Evolutionary conservation across 805 yeast genomes (phyloP).

Genomic region (Ogataea populi-albae): DNA sequence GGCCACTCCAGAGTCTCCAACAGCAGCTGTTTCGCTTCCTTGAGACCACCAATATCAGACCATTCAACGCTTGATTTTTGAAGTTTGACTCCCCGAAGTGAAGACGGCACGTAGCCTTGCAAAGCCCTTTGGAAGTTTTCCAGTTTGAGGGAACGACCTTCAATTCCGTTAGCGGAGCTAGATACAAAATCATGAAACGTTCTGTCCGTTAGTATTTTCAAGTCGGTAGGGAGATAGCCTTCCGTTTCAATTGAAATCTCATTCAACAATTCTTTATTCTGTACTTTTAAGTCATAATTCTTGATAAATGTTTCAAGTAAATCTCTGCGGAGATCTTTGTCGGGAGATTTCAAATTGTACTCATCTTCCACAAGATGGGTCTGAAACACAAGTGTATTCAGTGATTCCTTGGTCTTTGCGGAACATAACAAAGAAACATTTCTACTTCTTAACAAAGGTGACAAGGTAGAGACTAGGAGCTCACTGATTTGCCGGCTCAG

Average conservation of each 20-base stretch:
- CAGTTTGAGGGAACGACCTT: slow-evolving; percentile 19
- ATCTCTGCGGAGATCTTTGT: slow-evolving; percentile 43
- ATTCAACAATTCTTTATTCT: slow-evolving; percentile 41
- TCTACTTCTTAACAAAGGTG: slow-evolving; percentile 43
- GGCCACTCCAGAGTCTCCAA: slow-evolving; percentile 97
- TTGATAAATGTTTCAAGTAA: slow-evolving; percentile 36
- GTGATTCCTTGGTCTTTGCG: slow-evolving; percentile 57
- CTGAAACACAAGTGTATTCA: slow-evolving; percentile 59
- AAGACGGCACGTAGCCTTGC: slow-evolving; percentile 73
- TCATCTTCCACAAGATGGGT: slow-evolving; percentile 70
- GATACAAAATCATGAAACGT: slow-evolving; percentile 51
- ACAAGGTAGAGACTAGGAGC: slow-evolving; percentile 45
- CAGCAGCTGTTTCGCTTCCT: slow-evolving; percentile 68
- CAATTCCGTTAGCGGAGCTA: slow-evolving; percentile 2
- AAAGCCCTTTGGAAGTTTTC: slow-evolving; percentile 53
- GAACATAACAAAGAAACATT: slow-evolving; percentile 60
- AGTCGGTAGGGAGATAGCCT: slow-evolving; percentile 84
- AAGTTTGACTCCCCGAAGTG: slow-evolving; percentile 80
- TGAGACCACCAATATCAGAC: slow-evolving; percentile 87
- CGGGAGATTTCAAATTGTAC: slow-evolving; percentile 64
- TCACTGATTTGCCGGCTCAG: slow-evolving; percentile 66
- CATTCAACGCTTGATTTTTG: slow-evolving; percentile 75
- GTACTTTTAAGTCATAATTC: slow-evolving; percentile 30
- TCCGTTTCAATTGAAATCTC: slow-evolving; percentile 73
- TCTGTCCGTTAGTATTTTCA: slow-evolving; percentile 68